Evolutionary conservation across 305 asterid genomes (phyloP), one percentile per base, ranked within the genome.

Genomic region (Ruellia speciosa): DNA sequence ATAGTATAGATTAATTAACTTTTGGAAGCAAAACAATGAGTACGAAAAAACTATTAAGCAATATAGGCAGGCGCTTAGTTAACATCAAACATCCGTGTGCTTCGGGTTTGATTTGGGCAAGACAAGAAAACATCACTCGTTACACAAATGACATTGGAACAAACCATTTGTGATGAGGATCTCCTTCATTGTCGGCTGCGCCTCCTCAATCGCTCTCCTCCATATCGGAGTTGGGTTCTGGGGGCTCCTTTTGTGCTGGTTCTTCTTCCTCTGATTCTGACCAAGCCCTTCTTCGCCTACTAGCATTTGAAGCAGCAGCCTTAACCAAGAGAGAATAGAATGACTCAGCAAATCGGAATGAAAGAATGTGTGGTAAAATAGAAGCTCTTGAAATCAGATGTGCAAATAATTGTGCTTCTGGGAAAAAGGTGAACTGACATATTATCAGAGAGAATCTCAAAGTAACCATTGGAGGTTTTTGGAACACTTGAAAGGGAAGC

Each of bases 221-320:
- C 85, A 68, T 74, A 24, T 69, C 81, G 0, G 34, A 59, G 11
- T 18, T 70, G 0, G 62, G 52, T 69, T 72, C 78, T 12, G 67
- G 50, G 60, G 68, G 83, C 62, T 70, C 81, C 79, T 67, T 70
- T 71, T 64, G 79, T 64, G 66, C 52, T 19, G 81, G 80, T 0
- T 85, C 95, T 5, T 87, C 97, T 53, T 84, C 95, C 33, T 90
- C 97, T 7, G 97, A 90, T 69, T 87, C 97, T 62, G 97, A 87
- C 84, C 74, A 86, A 11, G 81, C 95, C 67, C 76, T 74, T 70
- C 81, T 81, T 66, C 85, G 75, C 59, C 90, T 71, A 67, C 58
- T 74, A 37, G 56, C 56, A 67, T 71, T 81, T 51, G 86, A 76
- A 49, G 82, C 82, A 53, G 70, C 90, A 78, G 65, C 86, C 94